Evolutionary conservation across 192 early-diverging fungal genomes (phyloP), one percentile per base, ranked within the genome.

Genomic region (Backusella macrospora): DNA sequence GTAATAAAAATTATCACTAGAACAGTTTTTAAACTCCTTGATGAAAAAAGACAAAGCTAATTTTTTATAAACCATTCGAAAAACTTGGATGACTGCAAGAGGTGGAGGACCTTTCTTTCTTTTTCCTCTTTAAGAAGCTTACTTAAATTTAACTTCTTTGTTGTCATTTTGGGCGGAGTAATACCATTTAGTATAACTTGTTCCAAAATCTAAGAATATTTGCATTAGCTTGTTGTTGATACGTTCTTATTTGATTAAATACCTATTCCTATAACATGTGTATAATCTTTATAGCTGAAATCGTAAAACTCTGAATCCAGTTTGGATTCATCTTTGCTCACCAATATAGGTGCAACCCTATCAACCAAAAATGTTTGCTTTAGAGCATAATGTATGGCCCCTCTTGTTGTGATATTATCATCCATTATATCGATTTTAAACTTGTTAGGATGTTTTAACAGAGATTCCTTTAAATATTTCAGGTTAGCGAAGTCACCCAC

Each of bases 91-190:
- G 0, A 63, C 49, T 2, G 71, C 65, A 45, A 42, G 10, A 75
- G 81, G n/a, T 70, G 40, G 16, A 23, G 72, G 67, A 38, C 73
- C 70, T 5, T 76, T 76, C 18, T 77, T 77, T 23, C 21, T 43
- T 52, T 67, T 77, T 42, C 43, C 39, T 40, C 71, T 65, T 8
- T 55, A 39, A 29, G 44, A 18, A 37, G 37, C 42, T 47, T 68
- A 68, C 67, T 82, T 78, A 10, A 80, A 65, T 0, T 74, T 72
- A 21, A 75, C 78, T 49, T 79, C 73, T 26, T 80, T 80, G 37
- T 77, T 72, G 14, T 74, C 75, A 75, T 76, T 76, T 8, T 78
- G 71, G 52, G 79, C 78, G 1, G 73, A 71, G 29, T 79, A 79
- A 46, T 68, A 68, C 67, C 67, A 68, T 47, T 68, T 68, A 3